Evolutionary conservation across 2,329 filamentous ascomycete genomes (phyloP).

Genomic region (Cryphonectria parasitica): DNA sequence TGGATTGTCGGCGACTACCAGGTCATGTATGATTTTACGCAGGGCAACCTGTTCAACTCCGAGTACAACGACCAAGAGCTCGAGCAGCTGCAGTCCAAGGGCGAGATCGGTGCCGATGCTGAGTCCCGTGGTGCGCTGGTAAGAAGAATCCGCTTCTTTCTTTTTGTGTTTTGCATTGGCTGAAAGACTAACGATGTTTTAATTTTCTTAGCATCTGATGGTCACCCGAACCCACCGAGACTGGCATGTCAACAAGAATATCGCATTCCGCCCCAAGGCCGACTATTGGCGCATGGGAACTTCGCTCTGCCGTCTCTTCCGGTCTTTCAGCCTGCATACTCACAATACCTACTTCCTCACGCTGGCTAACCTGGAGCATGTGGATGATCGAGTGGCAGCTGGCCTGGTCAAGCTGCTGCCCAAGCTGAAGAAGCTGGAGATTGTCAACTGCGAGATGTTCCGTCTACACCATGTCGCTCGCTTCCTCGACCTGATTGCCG

Average conservation of each 20-base stretch:
- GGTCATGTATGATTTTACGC: constrained; percentile 12
- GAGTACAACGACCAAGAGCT: constrained; percentile 20
- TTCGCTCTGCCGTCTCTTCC: constrained; percentile 2
- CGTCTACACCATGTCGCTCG: constrained; percentile 13
- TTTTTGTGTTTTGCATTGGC: neutral
- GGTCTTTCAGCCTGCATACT: constrained; percentile 3
- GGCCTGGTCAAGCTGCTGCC: constrained; percentile 18
- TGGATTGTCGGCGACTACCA: constrained; percentile 18
- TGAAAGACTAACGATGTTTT: neutral
- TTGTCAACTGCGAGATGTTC: constrained; percentile 23
- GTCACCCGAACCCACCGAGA: constrained; percentile 13
- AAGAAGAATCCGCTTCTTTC: neutral
- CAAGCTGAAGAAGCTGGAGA: constrained; percentile 19
- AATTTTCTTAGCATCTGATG: constrained; percentile 9
- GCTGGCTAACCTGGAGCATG: constrained; percentile 16
- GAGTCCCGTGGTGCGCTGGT: constrained; percentile 5
- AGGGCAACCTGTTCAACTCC: constrained; percentile 4
- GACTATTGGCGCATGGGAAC: constrained; percentile 4
- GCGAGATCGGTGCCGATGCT: neutral
- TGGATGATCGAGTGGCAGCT: constrained; percentile 13
- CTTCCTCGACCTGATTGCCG: constrained; percentile 14
- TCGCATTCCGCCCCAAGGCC: neutral
- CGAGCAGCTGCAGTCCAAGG: neutral
- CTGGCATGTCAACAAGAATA: neutral
- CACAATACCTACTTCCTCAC: neutral